Evolutionary conservation across 140 eudicot genomes (phyloP), one percentile per base, ranked within the genome.

Genomic region (Anethum foeniculum): DNA sequence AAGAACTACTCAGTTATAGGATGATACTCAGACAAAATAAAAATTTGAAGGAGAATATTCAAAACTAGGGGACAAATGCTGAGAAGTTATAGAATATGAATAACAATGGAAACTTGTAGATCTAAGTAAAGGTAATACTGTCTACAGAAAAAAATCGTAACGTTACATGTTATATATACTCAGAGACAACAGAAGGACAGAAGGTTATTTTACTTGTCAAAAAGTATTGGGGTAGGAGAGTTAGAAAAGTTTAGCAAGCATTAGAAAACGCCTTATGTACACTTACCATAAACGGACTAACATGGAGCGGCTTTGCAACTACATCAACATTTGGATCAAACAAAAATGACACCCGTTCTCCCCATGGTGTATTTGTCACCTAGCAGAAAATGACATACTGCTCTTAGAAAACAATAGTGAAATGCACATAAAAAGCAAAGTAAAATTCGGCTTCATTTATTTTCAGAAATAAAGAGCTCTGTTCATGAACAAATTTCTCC

Each of bases 351-450:
- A 92, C 97, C 78, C 97, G 83, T 89, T 95, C 99, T 30, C 99
- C 99, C 99, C 99, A 95, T 12, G 99, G 99, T 25, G 99, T 92
- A 84, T 92, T 95, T 16, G 99, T 95, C 43, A 95, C 99, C 99
- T 95, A 85, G 77, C 36, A 47, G 62, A 34, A 78, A 71, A 71
- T 32, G 41, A 56, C 30, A 72, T 11, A 64, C 30, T 54, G 32
- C 75, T 13, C 48, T 84, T 49, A 86, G 75, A 27, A 47, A 52
- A 32, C 4, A 36, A 77, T 34, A 36, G 27, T 13, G 7, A 28
- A 6, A 56, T 78, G 73, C 11, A 36, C 13, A 64, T 43, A 9
- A 46, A n/a, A 79, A 43, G 4, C 6, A 0, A 44, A 25, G 58
- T 46, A 46, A 75, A 18, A 75, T 25, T n/a, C 27, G 47, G 30